These are phyloP conservation scores for Pythium scleroteichum DNA, from an alignment of 352 stramenopile genomes.

Conservation along the genomic window DNA sequence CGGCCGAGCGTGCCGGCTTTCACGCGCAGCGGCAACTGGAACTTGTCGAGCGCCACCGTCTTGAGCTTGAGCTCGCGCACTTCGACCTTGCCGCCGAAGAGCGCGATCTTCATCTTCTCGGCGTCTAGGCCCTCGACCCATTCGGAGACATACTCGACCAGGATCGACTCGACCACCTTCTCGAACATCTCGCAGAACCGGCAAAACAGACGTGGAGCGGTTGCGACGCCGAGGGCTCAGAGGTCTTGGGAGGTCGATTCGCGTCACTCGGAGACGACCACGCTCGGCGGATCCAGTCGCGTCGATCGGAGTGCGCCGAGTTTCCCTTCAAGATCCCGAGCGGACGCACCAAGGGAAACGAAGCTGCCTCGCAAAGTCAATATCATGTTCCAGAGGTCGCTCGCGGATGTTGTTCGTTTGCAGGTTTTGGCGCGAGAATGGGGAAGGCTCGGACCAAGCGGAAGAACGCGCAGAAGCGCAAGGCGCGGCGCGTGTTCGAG, in stretches of 20 bases:
- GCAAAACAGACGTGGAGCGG: background rate
- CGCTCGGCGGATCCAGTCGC: no score
- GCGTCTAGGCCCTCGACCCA: slow-evolving; percentile 84
- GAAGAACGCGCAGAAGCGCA: slow-evolving; percentile 84
- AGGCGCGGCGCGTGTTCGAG: slow-evolving; percentile 64
- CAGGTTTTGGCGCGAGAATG: no score
- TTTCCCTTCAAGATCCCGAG: slow-evolving; percentile 28
- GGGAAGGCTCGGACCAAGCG: slow-evolving; percentile 50
- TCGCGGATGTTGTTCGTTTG: background rate
- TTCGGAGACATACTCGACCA: slow-evolving; percentile 86
- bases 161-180: slow-evolving; percentile 80
- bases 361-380: no score
- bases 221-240: background rate
- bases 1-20: slow-evolving; percentile 68
- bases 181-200: slow-evolving; percentile 63
- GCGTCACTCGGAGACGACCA: no score
- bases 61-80: slow-evolving; percentile 79
- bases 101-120: slow-evolving; percentile 86
- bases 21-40: slow-evolving; percentile 76
- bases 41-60: slow-evolving; percentile 68
- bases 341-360: slow-evolving; percentile 15
- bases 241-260: no score
- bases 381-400: slow-evolving; percentile 4
- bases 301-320: background rate
- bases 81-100: slow-evolving; percentile 84